A percentile compares a stretch with the other conserved stretches of the same genome.
Evolutionary conservation across 345 rosid genomes (phyloP).

Genomic region (Syzygium oleosum): DNA sequence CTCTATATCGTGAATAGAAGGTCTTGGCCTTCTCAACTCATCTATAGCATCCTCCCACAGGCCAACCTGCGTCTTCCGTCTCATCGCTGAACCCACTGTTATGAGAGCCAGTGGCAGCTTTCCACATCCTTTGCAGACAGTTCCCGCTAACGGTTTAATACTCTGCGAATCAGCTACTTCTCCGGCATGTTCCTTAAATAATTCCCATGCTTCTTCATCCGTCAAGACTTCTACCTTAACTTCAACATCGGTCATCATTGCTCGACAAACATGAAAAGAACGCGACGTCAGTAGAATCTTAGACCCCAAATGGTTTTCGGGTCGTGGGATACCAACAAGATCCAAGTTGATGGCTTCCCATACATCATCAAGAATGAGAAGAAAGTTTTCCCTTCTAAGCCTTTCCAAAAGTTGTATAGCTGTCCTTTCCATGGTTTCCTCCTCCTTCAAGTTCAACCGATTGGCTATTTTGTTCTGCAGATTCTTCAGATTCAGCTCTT

Average conservation of each 20-base stretch:
- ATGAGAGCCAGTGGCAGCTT: constrained; percentile 44
- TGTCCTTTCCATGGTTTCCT: constrained; percentile 7
- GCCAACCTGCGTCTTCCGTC: constrained; percentile 8
- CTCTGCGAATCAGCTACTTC: background rate
- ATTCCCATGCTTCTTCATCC: constrained; percentile 16
- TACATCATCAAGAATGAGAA: constrained; percentile 25
- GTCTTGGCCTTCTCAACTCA: constrained; percentile 21
- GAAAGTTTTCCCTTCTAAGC: constrained; percentile 7
- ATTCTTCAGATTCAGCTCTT: background rate
- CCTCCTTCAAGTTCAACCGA: constrained; percentile 15
- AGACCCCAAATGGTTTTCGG: background rate
- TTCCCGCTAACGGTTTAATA: constrained; percentile 15
- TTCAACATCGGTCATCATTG: constrained; percentile 9
- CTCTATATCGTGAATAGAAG: constrained; percentile 18
- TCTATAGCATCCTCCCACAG: constrained; percentile 31
- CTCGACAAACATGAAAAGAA: constrained; percentile 5
- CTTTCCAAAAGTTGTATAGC: constrained; percentile 4
- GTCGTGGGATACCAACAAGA: constrained; percentile 11
- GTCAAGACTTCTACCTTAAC: constrained; percentile 7
- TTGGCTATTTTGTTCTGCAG: constrained; percentile 18
- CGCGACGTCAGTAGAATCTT: constrained; percentile 18
- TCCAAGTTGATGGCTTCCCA: constrained; percentile 17
- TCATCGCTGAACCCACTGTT: constrained; percentile 29
- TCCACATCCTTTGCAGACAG: constrained; percentile 22
- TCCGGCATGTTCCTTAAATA: constrained; percentile 13